A percentile compares a stretch with the other conserved stretches of the same genome.
Conservation (phyloP, 1,139 yeast species). For the Yamadazyma atlantica region DNA sequence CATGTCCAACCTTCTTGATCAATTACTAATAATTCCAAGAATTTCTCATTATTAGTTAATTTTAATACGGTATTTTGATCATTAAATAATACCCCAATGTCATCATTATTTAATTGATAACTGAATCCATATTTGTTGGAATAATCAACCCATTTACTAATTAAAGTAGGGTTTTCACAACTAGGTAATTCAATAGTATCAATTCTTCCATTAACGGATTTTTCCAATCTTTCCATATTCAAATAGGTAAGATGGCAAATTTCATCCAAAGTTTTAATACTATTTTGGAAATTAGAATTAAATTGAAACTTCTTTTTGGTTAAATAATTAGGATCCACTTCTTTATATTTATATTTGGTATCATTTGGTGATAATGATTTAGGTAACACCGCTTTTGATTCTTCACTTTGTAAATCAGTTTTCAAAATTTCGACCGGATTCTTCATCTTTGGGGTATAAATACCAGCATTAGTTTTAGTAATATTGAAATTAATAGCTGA, state of each 20-base stretch:
- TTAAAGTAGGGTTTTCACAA: slow-evolving; percentile 66
- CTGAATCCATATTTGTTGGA: slow-evolving; percentile 95
- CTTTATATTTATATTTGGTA: slow-evolving; percentile 84
- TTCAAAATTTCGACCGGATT: slow-evolving; percentile 70
- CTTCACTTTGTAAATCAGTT: slow-evolving; percentile 69
- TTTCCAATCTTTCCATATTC: slow-evolving; percentile 43
- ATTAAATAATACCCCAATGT: slow-evolving; percentile 88
- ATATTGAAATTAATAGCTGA: slow-evolving; percentile 69
- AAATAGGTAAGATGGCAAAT: slow-evolving; percentile 41
- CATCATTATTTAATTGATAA: slow-evolving; percentile 85
- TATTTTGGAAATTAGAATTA: slow-evolving; percentile 39
- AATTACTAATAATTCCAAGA: slow-evolving; percentile 62
- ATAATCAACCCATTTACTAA: slow-evolving; percentile 97
- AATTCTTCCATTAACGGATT: slow-evolving; percentile 31
- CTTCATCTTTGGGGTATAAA: slow-evolving; percentile 53
- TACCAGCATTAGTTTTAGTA: slow-evolving; percentile 65
- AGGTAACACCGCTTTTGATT: slow-evolving; percentile 73
- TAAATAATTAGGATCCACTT: slow-evolving; percentile 49
- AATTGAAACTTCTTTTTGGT: slow-evolving; percentile 43
- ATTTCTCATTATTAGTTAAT: slow-evolving; percentile 60
- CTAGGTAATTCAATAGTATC: slow-evolving; percentile 41
- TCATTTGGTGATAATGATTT: slow-evolving; percentile 91
- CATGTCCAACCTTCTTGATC: slow-evolving; percentile 72
- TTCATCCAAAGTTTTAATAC: slow-evolving; percentile 40
- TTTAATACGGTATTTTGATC: slow-evolving; percentile 80